Base-by-base conservation (phyloP, 202 grass and related monocot genomes). In the Sporobolus alterniflorus region DNA sequence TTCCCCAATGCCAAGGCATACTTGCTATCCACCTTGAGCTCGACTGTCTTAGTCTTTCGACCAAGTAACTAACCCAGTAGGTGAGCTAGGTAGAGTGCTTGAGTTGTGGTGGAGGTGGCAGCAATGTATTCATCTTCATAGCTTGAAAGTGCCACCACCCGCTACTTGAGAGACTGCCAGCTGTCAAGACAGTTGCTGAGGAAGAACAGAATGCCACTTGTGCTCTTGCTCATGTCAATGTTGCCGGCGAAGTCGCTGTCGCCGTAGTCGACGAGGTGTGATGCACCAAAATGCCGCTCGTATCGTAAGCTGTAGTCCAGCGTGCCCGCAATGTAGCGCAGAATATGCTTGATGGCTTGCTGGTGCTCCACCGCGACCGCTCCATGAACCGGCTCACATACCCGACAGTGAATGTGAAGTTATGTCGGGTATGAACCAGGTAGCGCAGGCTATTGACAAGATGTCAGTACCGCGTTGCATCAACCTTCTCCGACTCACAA, bases 361-460 rank as follows among this genome's bases (percentile, higher is more conserved):
- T 5, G 7, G 36, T 39, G 36, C 36, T 25, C 14, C 7, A 60
- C 64, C 11, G 73, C 52, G 17, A 29, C 3, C 21, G 62, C 11
- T 67, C 55, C 70, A 83, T 83, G 54, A 51, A 75, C 2, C 26
- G 39, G 14, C 70, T 68, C 16, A 75, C 28, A 1, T 40, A 36
- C 21, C 57, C 36, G 36, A 39, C 7, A 7, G 7, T 41, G 3
- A 75, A 75, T 6, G 56, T 22, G 17, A 75, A 10, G 33, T 64
- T 41, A 0, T 57, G 42, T 39, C 36, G 7, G 10, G 60, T 46
- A 10, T 75, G 60, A 20, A 75, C 28, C 9, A 75, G 21, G 28
- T 83, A 83, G 10, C 43, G 46, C 9, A 67, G n/a, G 10, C 56
- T 66, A n/a, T n/a, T n/a, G n/a, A n/a, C n/a, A n/a, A n/a, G n/a